Evolutionary conservation across 2,329 filamentous ascomycete species (phyloP), one percentile per base, ranked within the genome.

Genomic region (Arthrobotrys sinensis): DNA sequence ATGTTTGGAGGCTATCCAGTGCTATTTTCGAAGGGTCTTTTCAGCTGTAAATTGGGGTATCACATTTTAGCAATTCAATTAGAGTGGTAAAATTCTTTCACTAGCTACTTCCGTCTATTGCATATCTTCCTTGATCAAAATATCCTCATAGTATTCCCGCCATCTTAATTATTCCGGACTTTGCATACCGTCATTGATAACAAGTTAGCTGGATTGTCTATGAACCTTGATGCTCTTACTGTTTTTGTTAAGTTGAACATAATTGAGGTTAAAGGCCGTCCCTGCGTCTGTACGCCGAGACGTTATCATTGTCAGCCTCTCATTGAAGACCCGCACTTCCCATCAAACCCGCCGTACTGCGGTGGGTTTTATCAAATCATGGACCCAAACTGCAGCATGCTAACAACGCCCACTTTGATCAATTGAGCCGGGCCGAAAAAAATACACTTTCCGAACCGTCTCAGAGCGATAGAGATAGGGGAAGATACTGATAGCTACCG

Each of bases 401-500:
- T 32, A 21, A 24, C 40, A 70, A 16, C 38, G n/a, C 40, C 43
- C 16, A 52, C 11, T 62, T 40, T 48, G n/a, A n/a, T n/a, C n/a
- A n/a, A n/a, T n/a, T n/a, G 43, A 60, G 12, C 32, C 52, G 60
- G 66, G 40, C 60, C 69, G 70, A 65, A 75, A 50, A 65, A 75
- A 50, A 28, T 16, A 19, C 36, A 43, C 71, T 57, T 69, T 77
- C 73, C 73, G 73, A 71, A 65, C 64, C 73, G 73, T 50, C 71
- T 71, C 66, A 66, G 73, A 71, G 73, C 24, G 48, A 50, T 71
- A 53, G 14, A 69, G 48, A 32, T 65, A 24, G 34, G 19, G 28
- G 36, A 63, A 63, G 4, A 40, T 50, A 24, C 19, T 16, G 43
- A 45, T 32, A 16, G 52, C 52, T 21, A 32, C 4, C 8, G n/a